Percentiles rank a stretch among this genome's conserved stretches.
These are phyloP conservation scores for Didymella arachidicola DNA, from an alignment of 2,329 filamentous ascomycete genomes.

Conservation along the genomic window DNA sequence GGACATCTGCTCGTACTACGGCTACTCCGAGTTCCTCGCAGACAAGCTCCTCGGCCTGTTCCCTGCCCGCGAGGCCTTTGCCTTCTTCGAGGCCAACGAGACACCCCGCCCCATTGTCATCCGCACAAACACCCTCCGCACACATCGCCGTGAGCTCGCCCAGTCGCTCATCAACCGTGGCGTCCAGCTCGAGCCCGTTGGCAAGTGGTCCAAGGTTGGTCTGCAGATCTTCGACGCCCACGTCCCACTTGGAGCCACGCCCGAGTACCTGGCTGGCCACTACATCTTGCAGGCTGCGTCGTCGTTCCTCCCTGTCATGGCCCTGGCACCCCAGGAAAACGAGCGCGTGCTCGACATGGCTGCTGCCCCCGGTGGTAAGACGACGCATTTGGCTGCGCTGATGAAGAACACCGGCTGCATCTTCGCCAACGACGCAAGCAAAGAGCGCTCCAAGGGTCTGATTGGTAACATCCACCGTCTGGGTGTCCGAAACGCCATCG, in stretches of 20 bases:
- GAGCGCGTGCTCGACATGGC: conserved; percentile 96
- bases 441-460: conserved; percentile 90
- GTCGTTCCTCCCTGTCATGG: conserved; percentile 97
- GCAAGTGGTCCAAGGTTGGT: conserved; percentile 98
- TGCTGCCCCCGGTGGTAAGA: conserved; percentile 93
- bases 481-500: conserved; percentile 90
- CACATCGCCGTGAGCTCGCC: conserved; percentile 79
- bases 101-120: conserved; percentile 92
- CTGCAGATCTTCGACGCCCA: conserved; percentile 94
- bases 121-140: conserved; percentile 92
- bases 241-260: conserved; percentile 88
- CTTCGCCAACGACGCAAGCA: conserved; percentile 96
- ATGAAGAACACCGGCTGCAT: conserved; percentile 98
- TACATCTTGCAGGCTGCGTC: conserved; percentile 98
- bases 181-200: conserved; percentile 93
- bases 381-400: conserved; percentile 91
- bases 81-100: conserved; percentile 99
- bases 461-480: conserved; percentile 96
- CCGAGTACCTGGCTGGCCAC: conserved; percentile 95
- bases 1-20: conserved; percentile 96
- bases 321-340: conserved; percentile 88
- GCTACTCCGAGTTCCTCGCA: conserved; percentile 92
- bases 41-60: conserved; percentile 96
- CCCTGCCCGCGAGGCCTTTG: conserved; percentile 90
- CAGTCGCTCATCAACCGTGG: conserved; percentile 95